Base-by-base conservation (phyloP, 2,329 filamentous ascomycete species). In the Alternaria atra region DNA sequence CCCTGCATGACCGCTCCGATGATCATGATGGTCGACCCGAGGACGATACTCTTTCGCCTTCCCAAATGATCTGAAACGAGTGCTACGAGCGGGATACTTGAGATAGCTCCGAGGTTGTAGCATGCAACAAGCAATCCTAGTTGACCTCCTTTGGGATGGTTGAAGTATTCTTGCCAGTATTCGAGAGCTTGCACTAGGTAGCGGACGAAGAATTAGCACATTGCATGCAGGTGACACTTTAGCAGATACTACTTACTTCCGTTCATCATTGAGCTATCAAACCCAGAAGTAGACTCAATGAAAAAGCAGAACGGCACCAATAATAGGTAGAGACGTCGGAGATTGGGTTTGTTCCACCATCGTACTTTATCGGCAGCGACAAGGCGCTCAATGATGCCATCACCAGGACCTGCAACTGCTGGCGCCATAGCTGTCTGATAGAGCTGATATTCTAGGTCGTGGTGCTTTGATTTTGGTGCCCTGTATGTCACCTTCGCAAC, bases 271-370 rank as follows among this genome's bases (percentile, higher is more conserved):
- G 47, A 37, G 30, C 29, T 34, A 27, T 87, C 86, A 66, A 87
- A 88, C 0, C 86, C 86, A 4, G 85, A 86, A 0, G 86, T 88
- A 69, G 86, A 86, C 76, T 89, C 87, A 58, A 89, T 86, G 47
- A 87, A 87, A 79, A 89, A 85, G 72, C 85, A 87, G 43, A 85
- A 85, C 23, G 85, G 85, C 59, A 89, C 85, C 51, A 89, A 81
- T 60, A 86, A 75, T 6, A 89, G 71, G 68, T 89, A 89, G 37
- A 89, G 79, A 17, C 70, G 71, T 54, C 86, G 81, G 39, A 89
- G 77, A 64, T 89, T 89, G 1, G 83, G 85, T 74, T 89, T 89
- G 69, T 80, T 82, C 77, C 83, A 88, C 85, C 85, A 89, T 57
- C 77, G 76, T 32, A 79, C 78, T 34, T 75, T 74, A 61, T 84